These are phyloP conservation scores for Naganishia sp. DNA, from an alignment of 1,284 basidiomycete genomes.

Conservation along the genomic window DNA sequence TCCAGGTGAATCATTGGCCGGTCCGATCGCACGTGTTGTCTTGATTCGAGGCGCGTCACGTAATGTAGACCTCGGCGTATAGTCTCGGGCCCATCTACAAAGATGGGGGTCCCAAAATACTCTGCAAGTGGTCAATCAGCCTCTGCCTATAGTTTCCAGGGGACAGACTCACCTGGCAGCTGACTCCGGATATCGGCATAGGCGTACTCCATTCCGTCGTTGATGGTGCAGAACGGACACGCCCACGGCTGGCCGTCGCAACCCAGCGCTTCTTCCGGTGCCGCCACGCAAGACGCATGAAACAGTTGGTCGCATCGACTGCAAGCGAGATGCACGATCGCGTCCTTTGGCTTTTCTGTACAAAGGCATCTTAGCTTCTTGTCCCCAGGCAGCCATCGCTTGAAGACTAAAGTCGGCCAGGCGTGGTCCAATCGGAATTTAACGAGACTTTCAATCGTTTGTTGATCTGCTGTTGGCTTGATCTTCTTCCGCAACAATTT, in stretches of 20 bases:
- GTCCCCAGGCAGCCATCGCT: slow-evolving; percentile 2
- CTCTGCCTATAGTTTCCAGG: neutral
- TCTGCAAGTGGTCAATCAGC: neutral
- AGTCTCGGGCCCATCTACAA: slow-evolving; percentile 19
- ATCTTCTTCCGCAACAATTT: slow-evolving; percentile 16
- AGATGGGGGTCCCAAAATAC: slow-evolving; percentile 21
- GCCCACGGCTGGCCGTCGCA: slow-evolving; percentile 38
- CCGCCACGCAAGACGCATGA: slow-evolving; percentile 46
- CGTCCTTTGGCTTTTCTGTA: slow-evolving; percentile 36
- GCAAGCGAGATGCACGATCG: slow-evolving; percentile 41
- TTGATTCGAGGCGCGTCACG: slow-evolving; percentile 13
- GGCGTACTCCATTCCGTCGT: slow-evolving; percentile 44
- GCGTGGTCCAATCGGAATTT: slow-evolving; percentile 1
- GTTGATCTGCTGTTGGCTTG: slow-evolving; percentile 1
- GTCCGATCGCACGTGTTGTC: neutral
- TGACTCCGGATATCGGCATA: slow-evolving; percentile 45
- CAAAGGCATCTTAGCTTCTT: slow-evolving; percentile 41
- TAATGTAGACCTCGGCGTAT: slow-evolving; percentile 12
- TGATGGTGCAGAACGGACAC: slow-evolving; percentile 50
- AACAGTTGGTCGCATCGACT: slow-evolving; percentile 46
- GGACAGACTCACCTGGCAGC: slow-evolving; percentile 38
- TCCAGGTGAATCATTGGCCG: slow-evolving; percentile 9
- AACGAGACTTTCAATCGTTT: slow-evolving; percentile 24
- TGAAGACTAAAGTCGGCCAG: slow-evolving; percentile 24
- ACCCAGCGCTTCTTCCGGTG: slow-evolving; percentile 37